Base-by-base conservation (phyloP, 345 rosid species). In the Populus alba region DNA sequence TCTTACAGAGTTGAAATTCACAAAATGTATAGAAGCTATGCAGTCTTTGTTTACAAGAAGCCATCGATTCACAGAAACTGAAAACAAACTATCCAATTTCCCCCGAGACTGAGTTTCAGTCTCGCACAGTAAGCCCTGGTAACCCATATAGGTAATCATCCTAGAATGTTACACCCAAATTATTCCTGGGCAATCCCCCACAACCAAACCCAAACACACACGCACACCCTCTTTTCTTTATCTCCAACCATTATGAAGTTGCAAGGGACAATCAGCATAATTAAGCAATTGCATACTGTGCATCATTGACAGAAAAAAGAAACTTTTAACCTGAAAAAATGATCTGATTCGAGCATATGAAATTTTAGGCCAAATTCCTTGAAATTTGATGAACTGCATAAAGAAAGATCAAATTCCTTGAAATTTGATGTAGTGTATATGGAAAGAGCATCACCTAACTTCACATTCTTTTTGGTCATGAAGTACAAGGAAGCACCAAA, bases 401-500 rank as follows among this genome's bases (percentile, higher is more conserved):
- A 47, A 47, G 51, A 47, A 47, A 47, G 51, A 47, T 47, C 6
- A 47, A 39, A 47, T 47, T 47, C 16, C 51, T 47, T 4, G 53
- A 15, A 47, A 47, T 47, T 47, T 16, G 7, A 47, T 47, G 6
- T 13, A 25, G 43, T 29, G 69, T n/a, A 57, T 23, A 13, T 27
- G 67, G 63, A 77, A 39, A 76, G 4, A 69, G 70, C 69, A 82
- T 77, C 88, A 96, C 99, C 97, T 86, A 92, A 81, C 86, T 88
- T 96, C 71, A 96, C 89, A 63, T 92, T 94, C 88, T 68, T 89
- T 83, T 62, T 90, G 77, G 95, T 91, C 97, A 94, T 86, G 90
- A 96, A 94, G 86, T 91, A 96, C 45, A 96, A 79, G 77, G 98
- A 94, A 80, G 95, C 98, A 57, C 99, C 99, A 57, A 96, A 91